Evolutionary conservation across 2,329 filamentous ascomycete genomes (phyloP).

Genomic region (Calcarisporium arbuscula): DNA sequence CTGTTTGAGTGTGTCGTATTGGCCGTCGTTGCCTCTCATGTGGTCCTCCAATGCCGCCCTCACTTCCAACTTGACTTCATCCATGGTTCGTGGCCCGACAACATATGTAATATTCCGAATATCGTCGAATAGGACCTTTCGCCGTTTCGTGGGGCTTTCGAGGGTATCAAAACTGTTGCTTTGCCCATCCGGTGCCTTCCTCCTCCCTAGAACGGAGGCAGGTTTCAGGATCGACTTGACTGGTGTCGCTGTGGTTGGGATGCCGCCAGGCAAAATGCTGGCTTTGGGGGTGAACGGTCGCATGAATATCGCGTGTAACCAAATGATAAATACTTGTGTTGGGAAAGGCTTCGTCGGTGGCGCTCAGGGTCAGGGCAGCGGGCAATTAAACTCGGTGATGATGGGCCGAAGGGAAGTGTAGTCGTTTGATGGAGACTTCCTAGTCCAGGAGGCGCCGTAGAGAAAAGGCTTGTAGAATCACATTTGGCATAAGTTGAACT

Average conservation of each 20-base stretch:
- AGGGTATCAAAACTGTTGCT: slow-evolving; percentile 31
- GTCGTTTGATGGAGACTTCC: too few species aligned
- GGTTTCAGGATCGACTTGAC: slow-evolving; percentile 50
- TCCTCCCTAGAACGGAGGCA: slow-evolving; percentile 36
- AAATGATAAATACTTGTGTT: too few species aligned
- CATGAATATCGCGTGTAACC: slow-evolving; percentile 15
- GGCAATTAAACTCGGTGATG: too few species aligned
- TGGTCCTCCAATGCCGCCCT: slow-evolving; percentile 51
- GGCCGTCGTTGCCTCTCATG: slow-evolving; percentile 49
- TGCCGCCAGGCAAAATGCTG: slow-evolving; percentile 26
- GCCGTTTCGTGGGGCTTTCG: slow-evolving; percentile 45
- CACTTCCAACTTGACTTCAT: slow-evolving; percentile 50
- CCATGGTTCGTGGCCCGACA: slow-evolving; percentile 45
- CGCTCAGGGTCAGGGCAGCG: too few species aligned
- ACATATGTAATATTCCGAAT: slow-evolving; percentile 51
- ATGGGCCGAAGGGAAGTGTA: too few species aligned
- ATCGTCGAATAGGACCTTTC: slow-evolving; percentile 54
- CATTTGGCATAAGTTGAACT: too few species aligned
- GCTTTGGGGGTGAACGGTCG: slow-evolving; percentile 28
- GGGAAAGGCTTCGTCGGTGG: too few species aligned
- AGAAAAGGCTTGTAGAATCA: too few species aligned
- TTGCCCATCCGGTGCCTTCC: slow-evolving; percentile 35
- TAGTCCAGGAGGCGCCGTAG: too few species aligned
- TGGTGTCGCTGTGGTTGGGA: slow-evolving; percentile 30
- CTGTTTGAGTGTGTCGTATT: slow-evolving; percentile 56